Conservation (phyloP, 2,329 filamentous ascomycete species). For the Apiospora rasikravindrae region DNA sequence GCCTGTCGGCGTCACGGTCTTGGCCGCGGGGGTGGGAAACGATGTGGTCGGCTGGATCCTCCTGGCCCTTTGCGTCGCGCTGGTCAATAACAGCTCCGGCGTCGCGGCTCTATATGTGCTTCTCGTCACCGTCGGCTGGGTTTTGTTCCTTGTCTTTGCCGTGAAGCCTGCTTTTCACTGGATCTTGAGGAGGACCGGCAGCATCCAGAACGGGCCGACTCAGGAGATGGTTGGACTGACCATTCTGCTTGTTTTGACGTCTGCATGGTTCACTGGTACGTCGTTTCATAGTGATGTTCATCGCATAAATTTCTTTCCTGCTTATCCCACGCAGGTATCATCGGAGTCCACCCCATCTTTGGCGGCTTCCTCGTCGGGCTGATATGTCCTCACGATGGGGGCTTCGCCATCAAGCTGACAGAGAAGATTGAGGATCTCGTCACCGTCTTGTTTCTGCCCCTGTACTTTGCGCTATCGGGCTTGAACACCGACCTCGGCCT, state of each 20-base stretch:
- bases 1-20: slow-evolving; percentile 85
- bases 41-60: slow-evolving; percentile 92
- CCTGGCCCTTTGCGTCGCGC: slow-evolving; percentile 87
- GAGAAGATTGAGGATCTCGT: slow-evolving; percentile 96
- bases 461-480: slow-evolving; percentile 93
- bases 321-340: slow-evolving; percentile 67
- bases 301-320: neutral
- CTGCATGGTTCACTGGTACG: slow-evolving; percentile 60
- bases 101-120: slow-evolving; percentile 86
- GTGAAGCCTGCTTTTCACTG: slow-evolving; percentile 78
- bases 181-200: slow-evolving; percentile 74
- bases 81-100: slow-evolving; percentile 86
- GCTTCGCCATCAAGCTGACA: slow-evolving; percentile 88
- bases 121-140: slow-evolving; percentile 75
- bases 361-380: slow-evolving; percentile 89
- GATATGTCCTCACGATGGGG: slow-evolving; percentile 87
- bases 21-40: slow-evolving; percentile 91
- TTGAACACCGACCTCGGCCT: slow-evolving; percentile 87
- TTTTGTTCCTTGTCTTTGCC: slow-evolving; percentile 73
- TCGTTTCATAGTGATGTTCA: neutral
- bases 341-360: slow-evolving; percentile 94
- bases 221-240: slow-evolving; percentile 86
- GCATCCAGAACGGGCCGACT: slow-evolving; percentile 84
- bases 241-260: slow-evolving; percentile 76
- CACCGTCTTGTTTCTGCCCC: slow-evolving; percentile 79